These are phyloP conservation scores for Ogataea salicorniae DNA, from an alignment of 805 yeast species.

Conservation along the genomic window DNA sequence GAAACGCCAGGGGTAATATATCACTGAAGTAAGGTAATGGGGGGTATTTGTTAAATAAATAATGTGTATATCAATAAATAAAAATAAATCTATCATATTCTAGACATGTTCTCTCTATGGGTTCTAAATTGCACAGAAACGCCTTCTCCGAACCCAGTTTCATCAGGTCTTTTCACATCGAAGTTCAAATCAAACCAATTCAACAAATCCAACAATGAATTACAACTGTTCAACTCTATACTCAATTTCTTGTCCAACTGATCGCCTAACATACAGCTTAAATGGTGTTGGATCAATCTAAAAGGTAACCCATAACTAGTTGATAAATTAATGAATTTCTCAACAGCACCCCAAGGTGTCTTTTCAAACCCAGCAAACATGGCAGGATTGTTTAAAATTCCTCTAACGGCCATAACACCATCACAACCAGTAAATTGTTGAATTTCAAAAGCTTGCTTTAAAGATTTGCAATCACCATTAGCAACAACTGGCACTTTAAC, in stretches of 20 bases:
- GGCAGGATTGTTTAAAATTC: slow-evolving; percentile 81
- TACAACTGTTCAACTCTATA: slow-evolving; percentile 59
- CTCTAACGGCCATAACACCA: slow-evolving; percentile 96
- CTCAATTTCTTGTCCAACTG: slow-evolving; percentile 41
- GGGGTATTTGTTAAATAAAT: neutral
- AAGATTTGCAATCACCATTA: slow-evolving; percentile 86
- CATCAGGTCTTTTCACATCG: slow-evolving; percentile 59
- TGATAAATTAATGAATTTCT: slow-evolving; percentile 72
- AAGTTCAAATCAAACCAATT: slow-evolving; percentile 81
- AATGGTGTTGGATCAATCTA: slow-evolving; percentile 79
- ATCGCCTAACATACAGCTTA: slow-evolving; percentile 77
- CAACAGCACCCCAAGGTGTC: slow-evolving; percentile 92
- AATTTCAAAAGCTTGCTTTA: slow-evolving; percentile 61
- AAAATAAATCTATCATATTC: slow-evolving; percentile 13
- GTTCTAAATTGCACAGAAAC: slow-evolving; percentile 29
- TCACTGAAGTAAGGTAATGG: neutral
- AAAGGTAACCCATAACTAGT: slow-evolving; percentile 81
- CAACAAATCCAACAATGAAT: slow-evolving; percentile 54
- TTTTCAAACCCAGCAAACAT: slow-evolving; percentile 66
- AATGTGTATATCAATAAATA: neutral
- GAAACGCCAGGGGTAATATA: no score
- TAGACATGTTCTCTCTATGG: slow-evolving; percentile 24
- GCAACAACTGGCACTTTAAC: slow-evolving; percentile 82
- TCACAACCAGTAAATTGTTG: slow-evolving; percentile 67
- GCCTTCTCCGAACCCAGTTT: slow-evolving; percentile 59